A percentile compares a stretch with the other conserved stretches of the same genome.
Conservation (phyloP, 352 stramenopile genomes). For the Phytophthora citricola region DNA sequence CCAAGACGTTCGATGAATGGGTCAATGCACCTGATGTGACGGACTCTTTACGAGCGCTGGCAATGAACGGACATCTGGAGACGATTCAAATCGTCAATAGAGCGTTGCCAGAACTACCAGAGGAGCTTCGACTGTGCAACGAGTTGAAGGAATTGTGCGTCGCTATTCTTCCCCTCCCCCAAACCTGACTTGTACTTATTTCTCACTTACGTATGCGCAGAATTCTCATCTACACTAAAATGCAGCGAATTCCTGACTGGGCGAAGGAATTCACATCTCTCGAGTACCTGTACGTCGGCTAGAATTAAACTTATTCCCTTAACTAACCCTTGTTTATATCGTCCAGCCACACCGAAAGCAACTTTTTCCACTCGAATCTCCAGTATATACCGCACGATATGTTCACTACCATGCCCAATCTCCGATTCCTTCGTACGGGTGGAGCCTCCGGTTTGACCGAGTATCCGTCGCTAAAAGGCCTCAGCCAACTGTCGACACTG, state of each 20-base stretch:
- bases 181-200: not conserved
- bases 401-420: conserved; percentile 44
- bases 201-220: not conserved
- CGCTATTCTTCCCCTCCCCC: not conserved
- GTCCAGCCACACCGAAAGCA: conserved; percentile 36
- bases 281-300: conserved; percentile 37
- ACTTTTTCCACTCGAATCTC: conserved; percentile 41
- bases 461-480: conserved; percentile 45
- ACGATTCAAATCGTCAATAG: conserved; percentile 41
- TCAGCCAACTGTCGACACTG: conserved; percentile 42
- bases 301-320: not conserved
- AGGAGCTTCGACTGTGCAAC: conserved; percentile 32
- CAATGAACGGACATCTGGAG: conserved; percentile 31
- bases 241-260: conserved; percentile 32
- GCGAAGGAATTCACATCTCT: conserved; percentile 37
- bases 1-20: conserved; percentile 36
- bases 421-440: conserved; percentile 49
- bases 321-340: not conserved
- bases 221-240: conserved; percentile 42
- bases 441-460: conserved; percentile 29
- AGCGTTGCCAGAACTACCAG: conserved; percentile 27
- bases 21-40: conserved; percentile 30
- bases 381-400: conserved; percentile 38
- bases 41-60: conserved; percentile 23
- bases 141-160: conserved; percentile 41